Percentiles rank a stretch among this genome's conserved stretches.
phyloP scores from a whole-genome alignment of 345 rosid species.

The Aethionema arabicum region DNA sequence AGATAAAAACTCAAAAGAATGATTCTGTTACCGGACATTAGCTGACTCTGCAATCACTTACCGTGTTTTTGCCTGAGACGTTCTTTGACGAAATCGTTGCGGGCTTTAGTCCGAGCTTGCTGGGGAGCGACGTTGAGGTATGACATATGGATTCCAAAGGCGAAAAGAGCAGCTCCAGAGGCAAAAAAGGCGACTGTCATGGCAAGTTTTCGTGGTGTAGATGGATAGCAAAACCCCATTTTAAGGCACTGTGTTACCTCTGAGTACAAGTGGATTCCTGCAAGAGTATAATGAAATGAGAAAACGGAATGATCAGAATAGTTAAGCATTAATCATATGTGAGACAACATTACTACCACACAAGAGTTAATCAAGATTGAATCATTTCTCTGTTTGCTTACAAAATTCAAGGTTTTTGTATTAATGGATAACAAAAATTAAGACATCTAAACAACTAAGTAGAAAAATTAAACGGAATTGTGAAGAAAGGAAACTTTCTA shows the following conservation, averaged over 20 bases:
- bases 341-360: background rate
- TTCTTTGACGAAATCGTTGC: conserved; percentile 64
- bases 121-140: conserved; percentile 63
- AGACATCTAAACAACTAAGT: background rate
- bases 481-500: background rate
- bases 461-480: background rate
- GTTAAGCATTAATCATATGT: background rate
- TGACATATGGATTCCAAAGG: conserved; percentile 49
- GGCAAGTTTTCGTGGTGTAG: conserved; percentile 62
- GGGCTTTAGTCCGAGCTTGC: conserved; percentile 80
- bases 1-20: too few relatives aligned
- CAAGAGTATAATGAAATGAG: background rate
- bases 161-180: conserved; percentile 54
- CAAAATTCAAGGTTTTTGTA: background rate
- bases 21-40: background rate
- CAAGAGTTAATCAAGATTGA: background rate
- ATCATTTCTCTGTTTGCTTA: conserved; percentile 16
- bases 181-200: conserved; percentile 58
- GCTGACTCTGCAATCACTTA: conserved; percentile 20
- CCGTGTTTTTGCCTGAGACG: conserved; percentile 59
- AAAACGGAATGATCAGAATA: background rate
- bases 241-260: background rate
- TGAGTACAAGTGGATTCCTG: background rate
- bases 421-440: background rate
- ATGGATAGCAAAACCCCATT: conserved; percentile 66